Base-by-base conservation (phyloP, 2,329 filamentous ascomycete genomes). In the Ceratocystis albifundus region DNA sequence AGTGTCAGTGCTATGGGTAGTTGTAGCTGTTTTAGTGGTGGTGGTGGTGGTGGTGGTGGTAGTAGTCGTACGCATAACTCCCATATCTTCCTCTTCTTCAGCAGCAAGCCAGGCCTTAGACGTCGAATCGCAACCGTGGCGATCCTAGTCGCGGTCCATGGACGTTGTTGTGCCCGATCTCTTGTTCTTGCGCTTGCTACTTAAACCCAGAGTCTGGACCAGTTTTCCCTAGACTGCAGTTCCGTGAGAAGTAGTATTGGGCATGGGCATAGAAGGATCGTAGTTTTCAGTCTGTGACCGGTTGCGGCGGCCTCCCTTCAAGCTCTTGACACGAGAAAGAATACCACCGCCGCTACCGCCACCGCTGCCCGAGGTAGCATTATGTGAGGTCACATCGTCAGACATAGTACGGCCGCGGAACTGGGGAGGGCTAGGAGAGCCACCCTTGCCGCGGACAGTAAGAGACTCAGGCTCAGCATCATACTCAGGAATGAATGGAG, bases 261-360 rank as follows among this genome's bases (percentile, higher is more conserved):
- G 64, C 61, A 62, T 61, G 62, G 59, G 70, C 32, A 67, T 50
- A 46, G 66, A 67, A 22, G 64, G 64, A 20, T 67, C 66, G 6
- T 63, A 53, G 61, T 62, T 65, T 22, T 67, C 66, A 57, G 64
- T 64, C 59, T 67, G 66, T 48, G 66, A 64, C 63, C 66, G 66
- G 61, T 65, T 66, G 62, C 74, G 73, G 70, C 86, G 81, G 41
- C 84, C 84, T 63, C 87, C 87, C 78, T 90, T 92, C 76, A 94
- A 77, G 75, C 87, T 90, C 81, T 89, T 91, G 78, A 94, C 89
- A 65, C 90, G 84, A 64, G 84, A 88, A 69, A 95, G 74, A 69
- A 95, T 86, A 1, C 89, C 88, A 61, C 82, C 82, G 57, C 78
- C 77, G 55, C 55, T 36, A 61, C 75, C 74, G 72, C 82, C 82